A percentile compares a stretch with the other conserved stretches of the same genome.
phyloP scores from a whole-genome alignment of 2,329 filamentous ascomycete species.

The Paecilomyces sp. region DNA sequence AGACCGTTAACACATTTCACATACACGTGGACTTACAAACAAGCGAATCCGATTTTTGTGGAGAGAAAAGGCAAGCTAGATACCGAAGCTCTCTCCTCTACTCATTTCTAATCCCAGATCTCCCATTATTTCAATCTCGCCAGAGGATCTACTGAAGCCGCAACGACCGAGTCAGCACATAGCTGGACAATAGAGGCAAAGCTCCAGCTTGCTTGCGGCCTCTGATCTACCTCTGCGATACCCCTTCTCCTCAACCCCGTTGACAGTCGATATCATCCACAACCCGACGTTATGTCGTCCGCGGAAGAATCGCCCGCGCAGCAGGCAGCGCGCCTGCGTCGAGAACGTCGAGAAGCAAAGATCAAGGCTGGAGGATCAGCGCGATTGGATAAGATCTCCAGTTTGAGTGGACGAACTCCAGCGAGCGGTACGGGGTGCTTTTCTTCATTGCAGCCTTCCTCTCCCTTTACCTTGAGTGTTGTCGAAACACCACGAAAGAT shows the following conservation, averaged over 20 bases:
- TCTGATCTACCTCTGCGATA: not conserved
- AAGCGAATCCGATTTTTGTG: not conserved
- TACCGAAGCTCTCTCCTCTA: not conserved
- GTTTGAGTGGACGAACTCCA: constrained; percentile 47
- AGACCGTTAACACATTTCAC: not conserved
- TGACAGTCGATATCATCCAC: not conserved
- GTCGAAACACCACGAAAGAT: not conserved
- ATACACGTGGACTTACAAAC: not conserved
- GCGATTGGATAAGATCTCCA: constrained; percentile 56
- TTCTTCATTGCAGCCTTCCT: not conserved
- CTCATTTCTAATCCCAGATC: not conserved
- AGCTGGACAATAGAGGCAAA: not conserved
- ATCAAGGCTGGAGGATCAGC: constrained; percentile 52
- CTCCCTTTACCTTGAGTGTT: not conserved
- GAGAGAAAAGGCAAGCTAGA: not conserved
- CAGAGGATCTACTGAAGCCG: not conserved
- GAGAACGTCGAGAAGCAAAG: constrained; percentile 58
- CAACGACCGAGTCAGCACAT: not conserved
- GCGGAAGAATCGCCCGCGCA: constrained; percentile 41
- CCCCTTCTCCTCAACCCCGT: not conserved
- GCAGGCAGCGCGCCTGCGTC: constrained; percentile 51
- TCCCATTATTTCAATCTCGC: not conserved
- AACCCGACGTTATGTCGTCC: constrained; percentile 22
- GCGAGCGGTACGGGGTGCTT: constrained; percentile 24
- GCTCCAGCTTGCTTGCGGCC: not conserved